Percentiles rank a stretch among this genome's conserved stretches.
Evolutionary conservation across 2,329 filamentous ascomycete species (phyloP).

Genomic region (Xylaria sp.): DNA sequence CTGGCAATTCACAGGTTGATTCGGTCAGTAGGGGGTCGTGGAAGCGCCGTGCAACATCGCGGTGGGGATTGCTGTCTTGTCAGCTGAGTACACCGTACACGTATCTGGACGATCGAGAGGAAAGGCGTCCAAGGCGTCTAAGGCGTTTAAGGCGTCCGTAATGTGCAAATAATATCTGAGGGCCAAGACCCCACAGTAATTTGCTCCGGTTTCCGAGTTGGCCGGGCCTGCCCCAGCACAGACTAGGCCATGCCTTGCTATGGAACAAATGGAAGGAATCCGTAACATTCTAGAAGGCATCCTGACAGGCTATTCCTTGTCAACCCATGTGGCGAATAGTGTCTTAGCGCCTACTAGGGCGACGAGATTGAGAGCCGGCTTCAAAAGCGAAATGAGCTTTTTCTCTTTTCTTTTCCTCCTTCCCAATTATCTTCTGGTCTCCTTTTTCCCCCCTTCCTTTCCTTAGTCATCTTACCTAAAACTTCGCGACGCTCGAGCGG

Average conservation of each 20-base stretch:
- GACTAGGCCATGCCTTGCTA: constrained; percentile 5
- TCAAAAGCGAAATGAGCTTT: constrained; percentile 21
- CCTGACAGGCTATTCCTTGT: constrained; percentile 19
- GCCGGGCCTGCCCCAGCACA: constrained; percentile 20
- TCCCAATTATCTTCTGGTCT: no score
- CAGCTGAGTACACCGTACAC: constrained; percentile 30
- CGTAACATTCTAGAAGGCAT: constrained; percentile 27
- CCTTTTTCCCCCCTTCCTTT: constrained; percentile 6
- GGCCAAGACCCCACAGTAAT: constrained; percentile 18
- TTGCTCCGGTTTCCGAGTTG: constrained; percentile 16
- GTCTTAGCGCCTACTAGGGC: constrained; percentile 16
- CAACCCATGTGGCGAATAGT: constrained; percentile 30
- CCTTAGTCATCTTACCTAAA: constrained; percentile 23
- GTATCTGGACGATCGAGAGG: constrained; percentile 27
- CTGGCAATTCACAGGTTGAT: constrained; percentile 15
- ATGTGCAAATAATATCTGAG: constrained; percentile 16
- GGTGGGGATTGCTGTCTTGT: constrained; percentile 26
- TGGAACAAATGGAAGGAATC: constrained; percentile 18
- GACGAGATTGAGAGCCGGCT: constrained; percentile 8
- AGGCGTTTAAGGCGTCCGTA: background rate
- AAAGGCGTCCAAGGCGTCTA: background rate
- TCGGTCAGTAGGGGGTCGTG: background rate
- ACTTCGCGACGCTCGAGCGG: constrained; percentile 24
- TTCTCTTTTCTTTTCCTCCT: constrained; percentile 3
- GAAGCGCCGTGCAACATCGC: constrained; percentile 17